Conservation (phyloP, 2,329 filamentous ascomycete genomes). For the Paramyrothecium sp. region DNA sequence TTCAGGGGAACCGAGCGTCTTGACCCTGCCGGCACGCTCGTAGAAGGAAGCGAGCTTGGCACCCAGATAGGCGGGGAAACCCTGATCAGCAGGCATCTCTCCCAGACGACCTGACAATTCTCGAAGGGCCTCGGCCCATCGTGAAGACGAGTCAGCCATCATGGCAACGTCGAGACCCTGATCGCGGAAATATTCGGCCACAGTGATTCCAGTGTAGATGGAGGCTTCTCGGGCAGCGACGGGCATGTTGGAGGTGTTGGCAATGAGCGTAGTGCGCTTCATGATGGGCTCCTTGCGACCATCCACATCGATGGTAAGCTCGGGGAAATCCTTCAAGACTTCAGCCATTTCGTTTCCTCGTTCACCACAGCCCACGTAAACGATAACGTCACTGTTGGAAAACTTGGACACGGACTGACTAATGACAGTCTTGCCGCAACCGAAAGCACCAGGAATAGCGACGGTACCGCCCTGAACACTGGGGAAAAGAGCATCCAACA, state of each 20-base stretch:
- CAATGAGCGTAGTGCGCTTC: constrained; percentile 98
- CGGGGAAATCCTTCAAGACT: constrained; percentile 99
- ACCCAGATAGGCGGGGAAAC: constrained; percentile 96
- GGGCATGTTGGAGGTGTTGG: constrained; percentile 99
- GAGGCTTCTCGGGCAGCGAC: constrained; percentile 97
- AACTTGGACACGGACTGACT: constrained; percentile 98
- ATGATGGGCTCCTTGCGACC: constrained; percentile 98
- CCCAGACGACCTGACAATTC: constrained; percentile 97
- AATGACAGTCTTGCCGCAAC: constrained; percentile 99
- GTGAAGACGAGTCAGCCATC: constrained; percentile 99
- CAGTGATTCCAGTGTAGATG: constrained; percentile 95
- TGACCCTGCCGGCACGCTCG: constrained; percentile 90
- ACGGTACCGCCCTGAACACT: constrained; percentile 96
- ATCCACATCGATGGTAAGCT: constrained; percentile 91
- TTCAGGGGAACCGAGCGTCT: constrained; percentile 83
- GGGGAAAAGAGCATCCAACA: constrained; percentile 93
- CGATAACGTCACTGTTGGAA: constrained; percentile 98
- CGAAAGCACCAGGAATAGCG: constrained; percentile 96
- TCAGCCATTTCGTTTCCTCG: constrained; percentile 99
- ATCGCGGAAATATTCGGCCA: constrained; percentile 96
- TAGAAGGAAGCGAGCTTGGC: constrained; percentile 99
- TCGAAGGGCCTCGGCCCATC: constrained; percentile 98
- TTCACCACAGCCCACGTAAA: constrained; percentile 89
- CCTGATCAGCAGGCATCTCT: constrained; percentile 99
- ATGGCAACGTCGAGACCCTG: constrained; percentile 97